Conservation (phyloP, 148 eudicot species). For the Nepenthes mirabilis region DNA sequence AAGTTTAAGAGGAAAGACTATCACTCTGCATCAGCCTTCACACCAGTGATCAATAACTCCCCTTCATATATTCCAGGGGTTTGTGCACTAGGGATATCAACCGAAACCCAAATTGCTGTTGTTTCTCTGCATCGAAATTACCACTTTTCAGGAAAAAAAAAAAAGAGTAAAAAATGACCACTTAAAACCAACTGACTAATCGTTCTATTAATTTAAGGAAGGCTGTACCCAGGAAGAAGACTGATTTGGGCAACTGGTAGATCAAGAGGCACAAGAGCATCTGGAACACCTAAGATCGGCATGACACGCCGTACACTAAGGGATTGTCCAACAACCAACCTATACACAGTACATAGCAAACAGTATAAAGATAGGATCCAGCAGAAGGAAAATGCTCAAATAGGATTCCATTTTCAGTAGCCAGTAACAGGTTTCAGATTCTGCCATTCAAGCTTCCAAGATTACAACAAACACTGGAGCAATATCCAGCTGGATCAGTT, state of each 20-base stretch:
- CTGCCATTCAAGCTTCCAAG: too few species aligned
- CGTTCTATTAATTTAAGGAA: not conserved
- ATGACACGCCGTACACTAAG: slow-evolving; percentile 67
- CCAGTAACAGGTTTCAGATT: too few species aligned
- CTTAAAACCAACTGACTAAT: too few species aligned
- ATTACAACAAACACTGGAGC: not conserved
- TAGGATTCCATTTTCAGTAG: too few species aligned
- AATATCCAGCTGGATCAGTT: slow-evolving; percentile 3
- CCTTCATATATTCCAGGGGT: slow-evolving; percentile 91
- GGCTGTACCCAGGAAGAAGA: slow-evolving; percentile 66
- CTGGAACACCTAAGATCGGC: slow-evolving; percentile 90
- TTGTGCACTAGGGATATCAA: slow-evolving; percentile 67
- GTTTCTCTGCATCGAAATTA: slow-evolving; percentile 64
- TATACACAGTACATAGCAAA: slow-evolving; percentile 17
- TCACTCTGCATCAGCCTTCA: slow-evolving; percentile 75
- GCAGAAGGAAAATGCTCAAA: not conserved
- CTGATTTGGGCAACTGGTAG: slow-evolving; percentile 55
- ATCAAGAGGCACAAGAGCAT: slow-evolving; percentile 98
- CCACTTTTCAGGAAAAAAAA: not conserved
- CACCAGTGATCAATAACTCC: slow-evolving; percentile 61
- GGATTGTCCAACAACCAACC: slow-evolving; percentile 68
- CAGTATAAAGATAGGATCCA: not conserved
- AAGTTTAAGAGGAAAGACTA: slow-evolving; percentile 21
- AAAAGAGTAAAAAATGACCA: too few species aligned
- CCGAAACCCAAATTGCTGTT: slow-evolving; percentile 70